Percentiles rank a stretch among this genome's conserved stretches.
Evolutionary conservation across 352 stramenopile species (phyloP).

Genomic region (Globisporangium canariense): DNA sequence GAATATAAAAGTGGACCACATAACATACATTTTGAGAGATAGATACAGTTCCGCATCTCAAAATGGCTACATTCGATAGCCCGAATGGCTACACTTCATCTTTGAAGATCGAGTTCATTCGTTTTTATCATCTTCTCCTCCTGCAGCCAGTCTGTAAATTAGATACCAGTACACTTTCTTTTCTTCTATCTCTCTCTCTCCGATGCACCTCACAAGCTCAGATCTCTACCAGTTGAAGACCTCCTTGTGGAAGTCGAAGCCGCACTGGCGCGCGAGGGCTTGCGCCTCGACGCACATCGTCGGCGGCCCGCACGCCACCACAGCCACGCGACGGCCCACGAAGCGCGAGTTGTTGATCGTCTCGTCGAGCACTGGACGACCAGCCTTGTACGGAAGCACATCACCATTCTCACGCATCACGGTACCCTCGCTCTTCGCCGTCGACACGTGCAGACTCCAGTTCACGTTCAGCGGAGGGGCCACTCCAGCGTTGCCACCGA

Average conservation of each 20-base stretch:
- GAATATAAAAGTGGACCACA: neutral
- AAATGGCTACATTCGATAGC: neutral
- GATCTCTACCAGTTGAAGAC: conserved; percentile 69
- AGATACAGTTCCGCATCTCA: neutral
- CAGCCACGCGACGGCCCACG: conserved; percentile 47
- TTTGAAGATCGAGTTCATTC: too few relatives aligned
- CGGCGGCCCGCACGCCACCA: conserved; percentile 72
- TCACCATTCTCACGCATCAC: conserved; percentile 52
- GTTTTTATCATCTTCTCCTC: too few relatives aligned
- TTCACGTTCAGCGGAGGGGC: conserved; percentile 33
- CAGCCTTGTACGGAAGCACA: conserved; percentile 42
- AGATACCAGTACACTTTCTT: too few relatives aligned
- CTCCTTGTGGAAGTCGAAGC: conserved; percentile 85
- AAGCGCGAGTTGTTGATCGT: conserved; percentile 72
- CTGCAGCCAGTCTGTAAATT: too few relatives aligned
- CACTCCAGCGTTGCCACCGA: neutral
- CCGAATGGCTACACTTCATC: too few relatives aligned
- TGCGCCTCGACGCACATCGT: conserved; percentile 74
- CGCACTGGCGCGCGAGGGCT: conserved; percentile 47
- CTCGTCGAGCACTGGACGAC: conserved; percentile 65
- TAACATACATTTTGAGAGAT: neutral
- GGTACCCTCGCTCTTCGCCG: conserved; percentile 33
- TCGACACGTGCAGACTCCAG: conserved; percentile 69
- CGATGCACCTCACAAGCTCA: too few relatives aligned
- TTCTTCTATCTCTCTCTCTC: too few relatives aligned